These are phyloP conservation scores for Paradendryphiella salina DNA, from an alignment of 2,329 filamentous ascomycete species.

Conservation along the genomic window DNA sequence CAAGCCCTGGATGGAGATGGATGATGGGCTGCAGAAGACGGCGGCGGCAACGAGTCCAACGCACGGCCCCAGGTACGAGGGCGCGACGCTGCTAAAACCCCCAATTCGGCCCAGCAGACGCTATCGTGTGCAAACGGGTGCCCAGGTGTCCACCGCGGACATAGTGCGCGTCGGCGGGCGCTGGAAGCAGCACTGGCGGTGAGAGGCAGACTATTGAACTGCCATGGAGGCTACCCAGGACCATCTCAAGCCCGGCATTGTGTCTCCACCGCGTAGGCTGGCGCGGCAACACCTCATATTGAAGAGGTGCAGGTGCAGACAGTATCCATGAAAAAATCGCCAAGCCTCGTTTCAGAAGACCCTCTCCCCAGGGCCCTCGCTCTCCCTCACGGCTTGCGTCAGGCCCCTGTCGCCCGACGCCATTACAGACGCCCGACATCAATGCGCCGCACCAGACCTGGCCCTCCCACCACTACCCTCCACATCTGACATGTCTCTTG, in stretches of 20 bases:
- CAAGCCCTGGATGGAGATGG: conserved; percentile 2
- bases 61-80: conserved; percentile 25
- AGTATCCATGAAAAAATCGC: background rate
- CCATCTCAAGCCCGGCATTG: background rate
- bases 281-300: background rate
- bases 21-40: conserved; percentile 19
- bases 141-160: conserved; percentile 13
- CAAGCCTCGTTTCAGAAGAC: conserved; percentile 12
- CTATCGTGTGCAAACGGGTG: conserved; percentile 10
- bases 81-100: conserved; percentile 21
- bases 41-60: conserved; percentile 21
- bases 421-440: background rate
- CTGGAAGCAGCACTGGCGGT: background rate
- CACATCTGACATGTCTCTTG: conserved; percentile 58
- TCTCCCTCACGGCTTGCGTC: conserved; percentile 1
- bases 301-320: background rate
- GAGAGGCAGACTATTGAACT: background rate
- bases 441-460: conserved; percentile 6
- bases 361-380: background rate
- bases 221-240: too few species aligned
- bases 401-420: conserved; percentile 7
- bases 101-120: conserved; percentile 10
- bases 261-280: background rate
- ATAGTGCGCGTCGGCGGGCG: background rate
- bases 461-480: conserved; percentile 1